Conservation (phyloP, 805 yeast genomes). For the Debaryomyces maramus region DNA sequence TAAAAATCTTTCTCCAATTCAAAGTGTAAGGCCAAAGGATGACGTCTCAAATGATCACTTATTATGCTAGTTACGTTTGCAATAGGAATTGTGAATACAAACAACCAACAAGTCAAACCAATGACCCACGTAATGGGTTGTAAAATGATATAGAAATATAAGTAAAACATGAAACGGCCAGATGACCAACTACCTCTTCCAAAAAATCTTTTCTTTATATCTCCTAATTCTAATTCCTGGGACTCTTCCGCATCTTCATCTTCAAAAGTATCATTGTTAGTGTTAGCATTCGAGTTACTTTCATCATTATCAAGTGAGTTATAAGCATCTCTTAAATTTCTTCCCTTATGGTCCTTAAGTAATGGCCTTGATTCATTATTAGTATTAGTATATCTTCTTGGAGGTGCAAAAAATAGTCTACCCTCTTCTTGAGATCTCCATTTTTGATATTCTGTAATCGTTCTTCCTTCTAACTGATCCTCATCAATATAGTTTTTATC, state of each 20-base stretch:
- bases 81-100: slow-evolving; percentile 92
- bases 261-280: slow-evolving; percentile 14
- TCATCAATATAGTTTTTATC: slow-evolving; percentile 82
- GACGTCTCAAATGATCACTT: slow-evolving; percentile 77
- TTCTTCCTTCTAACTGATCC: slow-evolving; percentile 86
- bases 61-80: slow-evolving; percentile 71
- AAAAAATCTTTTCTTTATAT: slow-evolving; percentile 60
- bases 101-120: slow-evolving; percentile 69
- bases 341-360: slow-evolving; percentile 43
- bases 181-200: slow-evolving; percentile 92
- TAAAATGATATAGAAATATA: slow-evolving; percentile 64
- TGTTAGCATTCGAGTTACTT: slow-evolving; percentile 13
- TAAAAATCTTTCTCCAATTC: slow-evolving; percentile 57
- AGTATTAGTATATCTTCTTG: slow-evolving; percentile 38
- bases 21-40: slow-evolving; percentile 85
- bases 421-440: slow-evolving; percentile 86
- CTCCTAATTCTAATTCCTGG: slow-evolving; percentile 18
- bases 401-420: slow-evolving; percentile 76
- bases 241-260: slow-evolving; percentile 19
- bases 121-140: slow-evolving; percentile 65
- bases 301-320: slow-evolving; percentile 26
- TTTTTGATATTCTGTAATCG: slow-evolving; percentile 77
- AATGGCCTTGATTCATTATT: slow-evolving; percentile 36
- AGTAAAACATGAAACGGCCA: slow-evolving; percentile 76
- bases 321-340: slow-evolving; percentile 40